Evolutionary conservation across 306 rosid species (phyloP).

Genomic region (Acacia melanoxylon): DNA sequence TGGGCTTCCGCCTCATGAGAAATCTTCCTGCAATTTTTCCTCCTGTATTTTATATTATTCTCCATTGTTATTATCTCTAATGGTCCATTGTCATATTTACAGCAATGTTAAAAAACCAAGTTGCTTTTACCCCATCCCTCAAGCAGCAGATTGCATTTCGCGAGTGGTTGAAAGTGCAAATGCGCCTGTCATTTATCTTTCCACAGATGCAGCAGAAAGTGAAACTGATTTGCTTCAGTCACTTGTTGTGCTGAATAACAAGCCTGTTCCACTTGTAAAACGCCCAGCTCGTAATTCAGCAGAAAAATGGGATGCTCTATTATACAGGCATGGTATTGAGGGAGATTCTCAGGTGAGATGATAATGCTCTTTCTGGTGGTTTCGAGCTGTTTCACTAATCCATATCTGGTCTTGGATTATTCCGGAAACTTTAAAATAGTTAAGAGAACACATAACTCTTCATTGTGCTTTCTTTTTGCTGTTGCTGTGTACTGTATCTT

Average conservation of each 20-base stretch:
- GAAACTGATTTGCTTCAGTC: constrained; percentile 87
- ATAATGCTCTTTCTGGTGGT: constrained; percentile 22
- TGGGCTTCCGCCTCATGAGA: constrained; percentile 18
- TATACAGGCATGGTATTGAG: constrained; percentile 73
- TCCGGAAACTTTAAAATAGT: not conserved
- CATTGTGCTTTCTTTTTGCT: not conserved
- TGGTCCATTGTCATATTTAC: constrained; percentile 39
- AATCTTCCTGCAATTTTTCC: constrained; percentile 13
- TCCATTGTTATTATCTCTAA: constrained; percentile 17
- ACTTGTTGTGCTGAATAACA: constrained; percentile 67
- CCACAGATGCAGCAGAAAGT: constrained; percentile 94
- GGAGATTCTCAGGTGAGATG: constrained; percentile 78
- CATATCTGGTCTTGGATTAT: constrained; percentile 13
- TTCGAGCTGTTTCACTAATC: not conserved
- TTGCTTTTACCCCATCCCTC: constrained; percentile 98
- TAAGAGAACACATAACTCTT: not conserved
- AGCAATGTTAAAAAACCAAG: constrained; percentile 82
- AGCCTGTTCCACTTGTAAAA: constrained; percentile 75
- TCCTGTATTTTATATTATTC: not conserved
- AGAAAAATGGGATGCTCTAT: constrained; percentile 98
- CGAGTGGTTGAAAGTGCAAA: constrained; percentile 67
- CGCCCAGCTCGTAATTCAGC: constrained; percentile 87
- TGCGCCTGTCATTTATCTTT: constrained; percentile 77
- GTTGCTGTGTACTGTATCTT: not conserved
- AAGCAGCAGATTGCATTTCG: constrained; percentile 86